Evolutionary conservation across 495 filamentous ascomycete species (phyloP).

Genomic region (Penicillium odoratum): DNA sequence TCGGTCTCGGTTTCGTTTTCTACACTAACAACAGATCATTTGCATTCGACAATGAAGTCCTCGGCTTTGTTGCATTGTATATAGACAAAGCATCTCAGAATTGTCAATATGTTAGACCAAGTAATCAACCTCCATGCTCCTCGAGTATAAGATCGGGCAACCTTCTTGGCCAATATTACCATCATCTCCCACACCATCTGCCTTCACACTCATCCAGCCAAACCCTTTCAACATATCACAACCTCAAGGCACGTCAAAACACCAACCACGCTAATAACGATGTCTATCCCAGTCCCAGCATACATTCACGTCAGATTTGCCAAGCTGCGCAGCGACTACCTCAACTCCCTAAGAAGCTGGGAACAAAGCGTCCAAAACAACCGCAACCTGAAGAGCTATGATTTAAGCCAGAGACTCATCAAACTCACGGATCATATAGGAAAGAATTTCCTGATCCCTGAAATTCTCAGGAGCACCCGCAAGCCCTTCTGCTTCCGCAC

Average conservation of each 20-base stretch:
- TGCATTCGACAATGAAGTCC: background rate
- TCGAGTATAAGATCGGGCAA: background rate
- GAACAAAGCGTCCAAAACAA: background rate
- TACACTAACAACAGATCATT: background rate
- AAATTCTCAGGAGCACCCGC: background rate
- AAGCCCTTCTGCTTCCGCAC: background rate
- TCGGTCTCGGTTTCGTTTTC: background rate
- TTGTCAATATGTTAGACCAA: background rate
- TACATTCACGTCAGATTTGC: background rate
- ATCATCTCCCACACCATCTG: background rate
- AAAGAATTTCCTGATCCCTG: background rate
- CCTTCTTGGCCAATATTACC: background rate
- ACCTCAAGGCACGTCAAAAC: background rate
- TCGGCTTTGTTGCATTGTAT: background rate
- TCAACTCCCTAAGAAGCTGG: background rate
- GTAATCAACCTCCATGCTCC: background rate
- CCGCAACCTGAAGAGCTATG: background rate
- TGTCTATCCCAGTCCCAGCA: background rate
- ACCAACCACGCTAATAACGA: background rate
- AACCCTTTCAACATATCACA: background rate
- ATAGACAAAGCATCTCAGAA: background rate
- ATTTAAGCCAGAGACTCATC: background rate
- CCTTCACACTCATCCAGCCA: background rate
- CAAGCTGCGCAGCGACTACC: background rate
- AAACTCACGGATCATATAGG: background rate